Evolutionary conservation across 202 grass and related monocot species (phyloP), one percentile per base, ranked within the genome.

Genomic region (Bolboschoenoplectus hybrid): DNA sequence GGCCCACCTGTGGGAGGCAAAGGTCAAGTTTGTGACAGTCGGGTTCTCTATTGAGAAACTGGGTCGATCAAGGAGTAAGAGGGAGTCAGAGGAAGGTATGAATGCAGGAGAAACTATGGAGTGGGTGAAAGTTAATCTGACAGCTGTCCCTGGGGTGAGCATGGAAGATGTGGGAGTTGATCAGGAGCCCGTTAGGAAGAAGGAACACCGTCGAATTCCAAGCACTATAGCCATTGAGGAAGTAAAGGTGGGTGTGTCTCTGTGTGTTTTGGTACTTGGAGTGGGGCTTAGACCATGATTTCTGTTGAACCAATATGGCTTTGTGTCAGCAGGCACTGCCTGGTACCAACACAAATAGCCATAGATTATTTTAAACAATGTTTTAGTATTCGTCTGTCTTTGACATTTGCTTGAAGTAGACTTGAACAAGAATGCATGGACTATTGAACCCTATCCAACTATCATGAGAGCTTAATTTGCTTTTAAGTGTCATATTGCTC

Each of bases 221-320:
- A 99, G 97, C 85, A 97, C 97, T 87, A 97, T 97, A 85, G 97
- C 97, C 84, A 99, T 99, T 13, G 93, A 97, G 89, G 97, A 99
- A 97, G 92, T 96, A 81, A 99, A 99, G 97, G 97, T 99, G 86
- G 50, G 88, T 14, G 16, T 76, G 72, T 53, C 10, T 75, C 47
- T 56, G 26, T n/a, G 49, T 49, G 51, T n/a, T 9, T 78, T n/a
- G 74, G 51, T 40, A 78, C 32, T 57, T 78, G 74, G 51, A 56
- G 11, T 17, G 14, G 34, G 7, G 26, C 4, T 57, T 40, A 77
- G 50, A 16, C 12, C 11, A 77, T 77, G 47, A 53, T 75, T 32
- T 75, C 9, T 53, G 47, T 75, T 34, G 72, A 36, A 75, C 45
- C 47, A 36, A 11, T 53, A 14, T 70, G 39, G n/a, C n/a, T 36